Base-by-base conservation (phyloP, 192 early-diverging fungal genomes). In the Umbelopsis ramanniana region DNA sequence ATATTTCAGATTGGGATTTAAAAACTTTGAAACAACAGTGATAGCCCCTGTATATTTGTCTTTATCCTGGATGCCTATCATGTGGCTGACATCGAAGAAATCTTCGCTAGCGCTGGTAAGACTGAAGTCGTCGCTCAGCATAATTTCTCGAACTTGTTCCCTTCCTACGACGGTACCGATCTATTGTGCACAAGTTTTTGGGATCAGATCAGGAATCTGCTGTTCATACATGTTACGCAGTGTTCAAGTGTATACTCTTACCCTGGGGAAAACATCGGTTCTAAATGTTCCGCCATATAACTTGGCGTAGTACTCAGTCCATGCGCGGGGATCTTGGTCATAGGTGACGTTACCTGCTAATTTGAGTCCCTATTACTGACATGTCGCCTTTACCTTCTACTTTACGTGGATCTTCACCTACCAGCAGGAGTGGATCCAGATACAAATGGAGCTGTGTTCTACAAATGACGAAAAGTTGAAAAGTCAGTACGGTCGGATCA, bases 1-100 rank as follows among this genome's bases (percentile, higher is more conserved):
- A 35, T 35, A 29, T 14, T 53, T 72, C 22, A 79, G 50, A 60
- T 78, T 76, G 1, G 78, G 78, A 0, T 66, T 74, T 45, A 84
- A 23, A 8, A 68, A 40, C 10, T 81, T 76, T 15, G 74, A 37
- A 9, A 84, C 60, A 17, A 63, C 17, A 17, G 24, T 29, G 4
- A 29, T 35, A 17, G 29, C 33, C 14, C 26, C 17, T 11, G 11
- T 12, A 35, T 63, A 63, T 63, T 29, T 63, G 11, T 35, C 21
- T 23, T 23, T 6, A 38, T 57, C 53, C 23, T 57, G 14, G 26
- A 71, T 57, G 21, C 38, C 40, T 26, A 45, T 23, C 43, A 45
- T 55, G 9, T n/a, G 14, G 7, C 22, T 11, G 6, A 33, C 22
- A 53, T 55, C 40, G n/a, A 26, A 17, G 35, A 54, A 55, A 26